phyloP scores from a whole-genome alignment of 2,329 filamentous ascomycete genomes.

The Aureobasidium sp. region DNA sequence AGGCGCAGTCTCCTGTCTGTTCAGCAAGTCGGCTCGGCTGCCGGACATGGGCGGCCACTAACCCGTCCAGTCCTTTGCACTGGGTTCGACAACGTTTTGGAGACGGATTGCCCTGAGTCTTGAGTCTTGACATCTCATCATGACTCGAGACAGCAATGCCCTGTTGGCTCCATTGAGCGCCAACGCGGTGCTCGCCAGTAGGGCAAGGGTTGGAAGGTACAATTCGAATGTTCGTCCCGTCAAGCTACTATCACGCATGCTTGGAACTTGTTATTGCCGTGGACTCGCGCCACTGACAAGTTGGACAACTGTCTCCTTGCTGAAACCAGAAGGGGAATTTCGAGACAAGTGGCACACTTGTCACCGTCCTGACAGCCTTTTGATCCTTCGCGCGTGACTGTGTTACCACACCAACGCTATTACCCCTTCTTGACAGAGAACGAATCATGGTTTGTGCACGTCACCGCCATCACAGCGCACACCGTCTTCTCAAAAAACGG shows the following conservation, averaged over 20 bases:
- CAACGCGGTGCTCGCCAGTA: not conserved
- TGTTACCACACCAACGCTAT: constrained; percentile 4
- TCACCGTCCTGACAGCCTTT: not conserved
- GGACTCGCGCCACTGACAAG: not conserved
- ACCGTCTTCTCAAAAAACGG: not conserved
- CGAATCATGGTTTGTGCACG: not conserved
- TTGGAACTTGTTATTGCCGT: not conserved
- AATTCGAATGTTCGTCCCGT: not conserved
- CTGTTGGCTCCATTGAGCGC: not conserved
- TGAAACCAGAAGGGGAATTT: not conserved
- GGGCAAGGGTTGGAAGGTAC: not conserved
- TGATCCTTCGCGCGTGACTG: constrained; percentile 3
- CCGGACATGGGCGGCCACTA: constrained; percentile 4
- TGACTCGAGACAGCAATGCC: not conserved
- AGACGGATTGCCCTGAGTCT: not conserved
- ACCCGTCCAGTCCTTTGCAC: not conserved
- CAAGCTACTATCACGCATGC: not conserved
- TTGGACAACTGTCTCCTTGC: not conserved
- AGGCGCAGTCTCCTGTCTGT: not conserved
- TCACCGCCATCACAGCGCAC: not conserved
- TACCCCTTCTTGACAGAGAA: not conserved
- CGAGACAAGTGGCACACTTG: not conserved
- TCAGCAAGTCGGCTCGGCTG: not conserved
- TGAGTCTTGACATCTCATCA: not conserved
- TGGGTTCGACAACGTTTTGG: not conserved